Base-by-base conservation (phyloP, 768 basidiomycete genomes). In the Astraeus odoratus region DNA sequence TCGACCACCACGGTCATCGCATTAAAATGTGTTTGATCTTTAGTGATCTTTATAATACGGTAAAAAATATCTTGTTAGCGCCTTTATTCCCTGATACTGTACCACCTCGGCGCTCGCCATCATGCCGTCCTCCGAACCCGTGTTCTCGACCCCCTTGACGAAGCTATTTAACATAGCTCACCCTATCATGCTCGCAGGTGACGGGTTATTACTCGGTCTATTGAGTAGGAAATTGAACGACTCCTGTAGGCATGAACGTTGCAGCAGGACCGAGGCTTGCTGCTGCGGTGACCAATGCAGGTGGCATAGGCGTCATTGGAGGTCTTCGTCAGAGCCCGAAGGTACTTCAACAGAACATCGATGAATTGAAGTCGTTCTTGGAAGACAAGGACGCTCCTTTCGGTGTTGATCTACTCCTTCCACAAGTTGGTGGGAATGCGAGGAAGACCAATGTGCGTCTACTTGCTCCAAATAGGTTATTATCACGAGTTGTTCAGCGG, bases 221-320 rank as follows among this genome's bases (percentile, higher is more conserved):
- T 24, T 37, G 15, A 34, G 44, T 23, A n/a, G 43, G 43, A 34
- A 47, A 30, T 7, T 10, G 23, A 23, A 37, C 9, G 12, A 27
- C 23, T 39, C 30, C 5, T 48, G 29, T 41, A 61, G 60, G 60
- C 19, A 90, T 91, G 88, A 89, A 87, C 57, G 81, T 91, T 25
- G 89, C 88, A 42, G 86, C 89, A 38, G 87, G 87, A 5, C 86
- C 89, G 9, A 83, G 74, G 63, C 68, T 93, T 7, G 90, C 90
- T 16, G 91, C 89, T 18, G 80, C 86, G 1, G 88, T 93, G n/a
- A 88, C 88, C n/a, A 93, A 93, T 57, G 78, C 91, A 18, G 91
- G 81, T 53, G 87, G 86, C 5, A 81, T 86, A 52, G 92, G 92
- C 18, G 88, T 92, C 55, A 91, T 94, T 51, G 92, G 90, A 3